These are phyloP conservation scores for Boletales sp. DNA, from an alignment of 768 basidiomycete genomes.

Conservation along the genomic window DNA sequence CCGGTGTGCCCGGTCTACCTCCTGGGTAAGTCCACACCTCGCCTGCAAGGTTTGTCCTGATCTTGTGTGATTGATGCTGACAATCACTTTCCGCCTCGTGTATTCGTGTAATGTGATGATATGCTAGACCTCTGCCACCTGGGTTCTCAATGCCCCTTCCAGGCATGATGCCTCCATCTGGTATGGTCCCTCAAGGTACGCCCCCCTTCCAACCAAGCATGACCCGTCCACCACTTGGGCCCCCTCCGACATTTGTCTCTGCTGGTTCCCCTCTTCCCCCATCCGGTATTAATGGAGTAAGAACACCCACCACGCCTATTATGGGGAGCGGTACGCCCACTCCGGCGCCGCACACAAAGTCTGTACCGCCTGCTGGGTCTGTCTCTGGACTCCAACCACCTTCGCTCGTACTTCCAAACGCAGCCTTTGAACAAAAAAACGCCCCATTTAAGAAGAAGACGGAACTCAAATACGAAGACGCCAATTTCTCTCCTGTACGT, in stretches of 20 bases:
- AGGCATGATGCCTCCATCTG: slow-evolving; percentile 35
- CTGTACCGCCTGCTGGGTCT: slow-evolving; percentile 18
- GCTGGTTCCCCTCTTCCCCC: slow-evolving; percentile 29
- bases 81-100: slow-evolving; percentile 6
- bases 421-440: slow-evolving; percentile 59
- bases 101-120: slow-evolving; percentile 8
- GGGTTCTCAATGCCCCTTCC: slow-evolving; percentile 51
- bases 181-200: slow-evolving; percentile 35
- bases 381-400: slow-evolving; percentile 22
- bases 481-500: slow-evolving; percentile 77
- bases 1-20: slow-evolving; percentile 49
- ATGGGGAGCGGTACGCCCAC: slow-evolving; percentile 27
- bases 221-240: slow-evolving; percentile 30
- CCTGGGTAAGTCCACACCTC: slow-evolving; percentile 45
- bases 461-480: slow-evolving; percentile 66
- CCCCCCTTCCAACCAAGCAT: slow-evolving; percentile 38
- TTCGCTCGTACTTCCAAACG: slow-evolving; percentile 49
- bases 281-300: slow-evolving; percentile 21
- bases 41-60: slow-evolving; percentile 11
- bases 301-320: slow-evolving; percentile 12
- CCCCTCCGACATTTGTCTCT: slow-evolving; percentile 36
- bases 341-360: slow-evolving; percentile 3
- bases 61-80: slow-evolving; percentile 19
- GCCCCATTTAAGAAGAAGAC: slow-evolving; percentile 75
- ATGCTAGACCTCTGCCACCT: slow-evolving; percentile 45